Evolutionary conservation across 768 basidiomycete genomes (phyloP).

Genomic region (Amanita exitialis): DNA sequence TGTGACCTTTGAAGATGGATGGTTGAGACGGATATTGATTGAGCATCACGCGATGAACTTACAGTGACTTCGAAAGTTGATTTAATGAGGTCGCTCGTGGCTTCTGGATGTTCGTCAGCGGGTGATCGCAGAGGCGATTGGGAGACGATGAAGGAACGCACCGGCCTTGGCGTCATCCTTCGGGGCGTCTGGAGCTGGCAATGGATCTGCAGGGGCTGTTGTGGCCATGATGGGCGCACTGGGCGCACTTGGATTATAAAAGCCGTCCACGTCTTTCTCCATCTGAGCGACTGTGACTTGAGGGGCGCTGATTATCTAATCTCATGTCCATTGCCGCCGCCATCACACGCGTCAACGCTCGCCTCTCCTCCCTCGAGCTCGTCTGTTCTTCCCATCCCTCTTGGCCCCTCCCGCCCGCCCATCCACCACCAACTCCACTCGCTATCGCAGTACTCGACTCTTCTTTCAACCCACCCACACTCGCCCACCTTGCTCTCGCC

Average conservation of each 20-base stretch:
- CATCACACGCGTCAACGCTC: neutral
- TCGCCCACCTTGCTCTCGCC: constrained; percentile 74
- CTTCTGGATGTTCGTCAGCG: constrained; percentile 11
- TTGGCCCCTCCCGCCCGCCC: constrained; percentile 48
- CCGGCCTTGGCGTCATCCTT: constrained; percentile 16
- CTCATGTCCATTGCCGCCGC: neutral
- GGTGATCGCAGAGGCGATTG: neutral
- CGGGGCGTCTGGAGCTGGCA: neutral
- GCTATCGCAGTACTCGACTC: constrained; percentile 77
- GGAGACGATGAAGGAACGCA: constrained; percentile 5
- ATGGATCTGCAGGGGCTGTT: neutral
- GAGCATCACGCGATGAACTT: constrained; percentile 15
- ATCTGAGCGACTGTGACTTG: constrained; percentile 18
- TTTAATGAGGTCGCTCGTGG: constrained; percentile 53
- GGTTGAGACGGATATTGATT: constrained; percentile 8
- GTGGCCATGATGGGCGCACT: neutral
- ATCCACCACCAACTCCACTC: constrained; percentile 15
- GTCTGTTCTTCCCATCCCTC: constrained; percentile 46
- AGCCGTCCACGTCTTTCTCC: constrained; percentile 75
- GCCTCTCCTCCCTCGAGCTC: constrained; percentile 26
- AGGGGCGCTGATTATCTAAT: constrained; percentile 8
- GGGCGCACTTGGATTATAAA: constrained; percentile 56
- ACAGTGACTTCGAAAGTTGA: constrained; percentile 82
- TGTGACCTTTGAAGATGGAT: constrained; percentile 54
- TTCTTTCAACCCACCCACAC: constrained; percentile 88